phyloP scores from a whole-genome alignment of 2,329 filamentous ascomycete species.

The Hymenoscyphus repandus region DNA sequence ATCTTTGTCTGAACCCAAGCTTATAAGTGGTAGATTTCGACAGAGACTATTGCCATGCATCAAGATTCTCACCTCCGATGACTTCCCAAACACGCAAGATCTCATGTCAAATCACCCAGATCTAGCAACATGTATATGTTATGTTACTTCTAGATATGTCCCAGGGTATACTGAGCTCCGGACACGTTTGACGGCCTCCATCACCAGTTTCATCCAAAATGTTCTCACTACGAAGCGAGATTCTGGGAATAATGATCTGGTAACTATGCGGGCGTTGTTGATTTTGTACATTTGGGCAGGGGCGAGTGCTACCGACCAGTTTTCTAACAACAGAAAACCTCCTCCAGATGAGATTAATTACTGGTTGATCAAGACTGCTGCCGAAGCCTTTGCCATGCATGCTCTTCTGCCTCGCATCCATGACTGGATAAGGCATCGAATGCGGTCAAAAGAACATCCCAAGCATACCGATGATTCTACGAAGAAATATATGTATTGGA shows the following conservation, averaged over 20 bases:
- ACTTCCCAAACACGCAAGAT: neutral
- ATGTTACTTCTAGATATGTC: slow-evolving; percentile 1
- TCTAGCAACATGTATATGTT: neutral
- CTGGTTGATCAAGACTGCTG: neutral
- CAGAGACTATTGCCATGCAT: neutral
- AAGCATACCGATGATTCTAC: neutral
- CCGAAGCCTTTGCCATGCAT: neutral
- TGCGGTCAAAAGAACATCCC: neutral
- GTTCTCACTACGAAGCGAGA: neutral
- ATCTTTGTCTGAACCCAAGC: neutral
- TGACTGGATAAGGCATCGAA: neutral
- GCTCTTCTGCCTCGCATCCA: neutral
- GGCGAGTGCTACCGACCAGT: neutral
- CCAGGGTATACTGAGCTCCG: neutral
- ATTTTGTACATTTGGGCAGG: neutral
- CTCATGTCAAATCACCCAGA: neutral
- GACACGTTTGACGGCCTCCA: neutral
- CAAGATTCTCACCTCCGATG: neutral
- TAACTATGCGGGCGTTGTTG: neutral
- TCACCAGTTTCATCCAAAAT: neutral
- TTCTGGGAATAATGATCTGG: neutral
- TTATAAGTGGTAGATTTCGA: neutral
- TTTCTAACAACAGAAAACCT: neutral
- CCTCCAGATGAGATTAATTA: neutral
- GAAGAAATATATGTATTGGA: neutral